A percentile compares a stretch with the other conserved stretches of the same genome.
These are phyloP conservation scores for Trichophyton simii DNA, from an alignment of 2,329 filamentous ascomycete genomes.

Conservation along the genomic window DNA sequence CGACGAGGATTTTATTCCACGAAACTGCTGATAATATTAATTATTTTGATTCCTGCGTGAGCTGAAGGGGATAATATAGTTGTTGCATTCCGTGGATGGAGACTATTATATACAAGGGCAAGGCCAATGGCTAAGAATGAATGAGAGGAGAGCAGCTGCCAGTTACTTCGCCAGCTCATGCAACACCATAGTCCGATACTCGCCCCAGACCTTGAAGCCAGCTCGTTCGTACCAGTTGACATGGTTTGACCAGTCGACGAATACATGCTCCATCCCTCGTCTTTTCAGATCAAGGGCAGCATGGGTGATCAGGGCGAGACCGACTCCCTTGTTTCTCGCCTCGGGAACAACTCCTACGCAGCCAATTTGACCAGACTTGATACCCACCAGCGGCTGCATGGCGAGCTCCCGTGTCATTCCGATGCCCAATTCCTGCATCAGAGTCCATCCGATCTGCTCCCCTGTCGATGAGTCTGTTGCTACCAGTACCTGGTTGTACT, in stretches of 20 bases:
- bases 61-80: not conserved
- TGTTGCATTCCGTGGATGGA: no score
- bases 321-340: constrained; percentile 29
- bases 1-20: not conserved
- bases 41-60: not conserved
- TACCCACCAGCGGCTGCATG: constrained; percentile 29
- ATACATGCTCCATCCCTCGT: constrained; percentile 19
- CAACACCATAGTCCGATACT: constrained; percentile 24
- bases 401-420: constrained; percentile 28
- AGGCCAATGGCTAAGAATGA: not conserved
- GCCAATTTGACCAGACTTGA: constrained; percentile 34
- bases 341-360: constrained; percentile 33
- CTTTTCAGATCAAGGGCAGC: constrained; percentile 21
- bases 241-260: constrained; percentile 27
- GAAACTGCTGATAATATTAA: not conserved
- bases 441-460: constrained; percentile 34
- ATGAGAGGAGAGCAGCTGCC: not conserved
- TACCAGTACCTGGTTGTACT: constrained; percentile 32
- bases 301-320: constrained; percentile 32
- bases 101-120: not conserved
- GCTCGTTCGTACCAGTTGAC: constrained; percentile 34
- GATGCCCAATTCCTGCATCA: constrained; percentile 30
- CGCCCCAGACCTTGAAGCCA: constrained; percentile 30
- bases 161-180: constrained; percentile 7
- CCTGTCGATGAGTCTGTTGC: constrained; percentile 26